phyloP scores from a whole-genome alignment of 2,329 filamentous ascomycete species.

The Trematosphaeria pertusa region DNA sequence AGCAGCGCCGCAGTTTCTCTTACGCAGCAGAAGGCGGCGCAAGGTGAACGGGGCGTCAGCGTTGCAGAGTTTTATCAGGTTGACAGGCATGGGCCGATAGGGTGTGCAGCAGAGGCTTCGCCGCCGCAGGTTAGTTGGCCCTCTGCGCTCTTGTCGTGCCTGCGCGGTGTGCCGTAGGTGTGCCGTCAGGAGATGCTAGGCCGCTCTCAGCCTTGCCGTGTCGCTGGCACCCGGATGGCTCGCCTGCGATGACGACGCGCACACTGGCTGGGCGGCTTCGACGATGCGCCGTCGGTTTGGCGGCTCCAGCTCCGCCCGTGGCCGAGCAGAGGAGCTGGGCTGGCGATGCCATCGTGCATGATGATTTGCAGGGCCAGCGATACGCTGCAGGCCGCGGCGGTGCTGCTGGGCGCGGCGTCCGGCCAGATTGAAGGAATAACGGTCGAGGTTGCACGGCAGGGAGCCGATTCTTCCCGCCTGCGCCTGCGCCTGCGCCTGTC shows the following conservation, averaged over 20 bases:
- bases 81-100: slow-evolving; percentile 23
- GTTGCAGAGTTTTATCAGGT: too few species aligned
- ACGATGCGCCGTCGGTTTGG: slow-evolving; percentile 18
- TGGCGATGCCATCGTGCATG: slow-evolving; percentile 25
- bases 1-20: slow-evolving; percentile 23
- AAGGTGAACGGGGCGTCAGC: too few species aligned
- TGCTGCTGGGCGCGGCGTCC: slow-evolving; percentile 29
- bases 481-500: slow-evolving; percentile 18
- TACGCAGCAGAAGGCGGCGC: slow-evolving; percentile 30
- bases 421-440: slow-evolving; percentile 32
- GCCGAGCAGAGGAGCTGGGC: slow-evolving; percentile 24
- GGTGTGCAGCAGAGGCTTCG: slow-evolving; percentile 13
- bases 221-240: too few species aligned
- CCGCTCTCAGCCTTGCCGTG: too few species aligned
- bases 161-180: not conserved
- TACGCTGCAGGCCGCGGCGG: slow-evolving; percentile 23
- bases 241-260: slow-evolving; percentile 14
- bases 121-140: slow-evolving; percentile 3
- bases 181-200: too few species aligned
- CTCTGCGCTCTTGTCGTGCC: slow-evolving; percentile 2
- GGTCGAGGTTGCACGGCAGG: slow-evolving; percentile 30
- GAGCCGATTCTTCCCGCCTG: slow-evolving; percentile 37
- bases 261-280: slow-evolving; percentile 21
- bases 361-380: slow-evolving; percentile 30
- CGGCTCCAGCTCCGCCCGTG: slow-evolving; percentile 22